Evolutionary conservation across 108 stramenopile genomes (phyloP).

Genomic region (Nitzschia inconspicua): DNA sequence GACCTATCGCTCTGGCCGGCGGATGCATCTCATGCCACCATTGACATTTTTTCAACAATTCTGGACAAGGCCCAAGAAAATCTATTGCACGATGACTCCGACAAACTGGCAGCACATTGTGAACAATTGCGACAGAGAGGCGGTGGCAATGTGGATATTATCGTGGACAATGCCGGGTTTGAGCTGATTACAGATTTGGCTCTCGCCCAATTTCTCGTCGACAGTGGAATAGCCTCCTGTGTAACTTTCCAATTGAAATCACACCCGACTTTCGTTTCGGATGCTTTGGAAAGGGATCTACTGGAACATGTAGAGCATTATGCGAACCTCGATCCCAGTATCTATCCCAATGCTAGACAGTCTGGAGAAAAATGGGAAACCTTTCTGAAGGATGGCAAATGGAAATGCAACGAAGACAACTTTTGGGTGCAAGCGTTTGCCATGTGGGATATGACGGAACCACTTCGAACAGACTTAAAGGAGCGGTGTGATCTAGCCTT

Average conservation of each 20-base stretch:
- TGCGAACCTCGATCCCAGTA: constrained; percentile 36
- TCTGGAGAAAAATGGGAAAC: constrained; percentile 75
- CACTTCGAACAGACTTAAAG: constrained; percentile 55
- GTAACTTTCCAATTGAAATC: constrained; percentile 92
- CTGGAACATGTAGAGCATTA: constrained; percentile 76
- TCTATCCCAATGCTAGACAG: constrained; percentile 55
- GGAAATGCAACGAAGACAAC: constrained; percentile 84
- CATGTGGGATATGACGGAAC: constrained; percentile 91
- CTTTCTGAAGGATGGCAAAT: constrained; percentile 70
- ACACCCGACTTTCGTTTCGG: constrained; percentile 96
- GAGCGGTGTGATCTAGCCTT: constrained; percentile 82
- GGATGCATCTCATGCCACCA: constrained; percentile 46
- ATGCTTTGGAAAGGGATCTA: constrained; percentile 91
- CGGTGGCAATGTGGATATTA: constrained; percentile 86
- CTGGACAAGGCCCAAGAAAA: constrained; percentile 74
- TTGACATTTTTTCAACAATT: constrained; percentile 75
- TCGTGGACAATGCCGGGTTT: constrained; percentile 97
- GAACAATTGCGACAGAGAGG: constrained; percentile 53
- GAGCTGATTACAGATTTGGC: constrained; percentile 93
- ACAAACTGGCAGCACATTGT: constrained; percentile 51
- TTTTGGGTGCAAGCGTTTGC: constrained; percentile 93
- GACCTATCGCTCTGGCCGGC: constrained; percentile 96
- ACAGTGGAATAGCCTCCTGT: constrained; percentile 65
- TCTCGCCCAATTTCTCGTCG: constrained; percentile 84
- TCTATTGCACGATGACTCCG: constrained; percentile 88